Base-by-base conservation (phyloP, 1,139 yeast genomes). In the Hemisphaericaspora subhashii region DNA sequence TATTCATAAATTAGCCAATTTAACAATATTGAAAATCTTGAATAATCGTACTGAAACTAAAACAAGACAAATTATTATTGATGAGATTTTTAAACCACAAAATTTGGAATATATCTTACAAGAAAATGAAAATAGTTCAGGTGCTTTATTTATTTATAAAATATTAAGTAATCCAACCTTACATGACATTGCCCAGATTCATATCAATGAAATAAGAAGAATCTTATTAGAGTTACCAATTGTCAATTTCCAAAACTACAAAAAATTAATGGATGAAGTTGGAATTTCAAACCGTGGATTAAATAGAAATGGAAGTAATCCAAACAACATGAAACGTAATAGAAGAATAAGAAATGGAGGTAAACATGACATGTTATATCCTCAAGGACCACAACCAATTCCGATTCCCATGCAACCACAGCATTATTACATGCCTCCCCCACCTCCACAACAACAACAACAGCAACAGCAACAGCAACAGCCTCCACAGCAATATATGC, bases 241-340 rank as follows among this genome's bases (percentile, higher is more conserved):
- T 14, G 53, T 55, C 27, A 71, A 74, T 39, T 74, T 75, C 24
- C 95, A 87, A 55, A 87, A 86, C 20, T 87, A 88, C 62, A 86
- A 87, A 57, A 80, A 95, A 49, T 69, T 92, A 42, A 79, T 90
- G 79, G 98, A 92, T 50, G 98, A 92, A 60, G 94, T 89, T 47
- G 98, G 98, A 6, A 68, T 90, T 37, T 60, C 74, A 6, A 64
- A 61, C 44, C 60, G 60, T 35, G 54, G 74, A 41, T 51, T 68
- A 36, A 60, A 59, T 38, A 53, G 72, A 39, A 51, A 34, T 18
- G 32, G 32, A 29, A 24, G 27, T 13, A 24, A 24, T 17, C 32
- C 16, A 17, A 13, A 18, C 31, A 37, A 37, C 13, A 37, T 23
- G 11, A 33, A 33, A 20, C 33, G 37, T 11, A 14, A 17, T 24